phyloP scores from a whole-genome alignment of 305 asterid genomes.

The Rubia tinctorum region DNA sequence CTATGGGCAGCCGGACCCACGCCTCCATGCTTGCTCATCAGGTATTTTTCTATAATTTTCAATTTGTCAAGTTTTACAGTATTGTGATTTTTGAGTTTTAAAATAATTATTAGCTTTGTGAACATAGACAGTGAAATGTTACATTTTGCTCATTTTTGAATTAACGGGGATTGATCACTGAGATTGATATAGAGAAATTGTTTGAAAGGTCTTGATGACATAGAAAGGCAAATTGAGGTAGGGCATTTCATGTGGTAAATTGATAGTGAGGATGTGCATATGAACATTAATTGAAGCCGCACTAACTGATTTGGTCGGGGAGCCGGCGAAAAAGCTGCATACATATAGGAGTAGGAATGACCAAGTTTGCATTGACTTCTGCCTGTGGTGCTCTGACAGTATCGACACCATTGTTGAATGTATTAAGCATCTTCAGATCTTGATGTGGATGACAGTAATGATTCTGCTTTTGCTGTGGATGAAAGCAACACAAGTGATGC shows the following conservation, averaged over 20 bases:
- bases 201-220: constrained; percentile 67
- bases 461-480: constrained; percentile 28
- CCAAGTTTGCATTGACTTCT: constrained; percentile 91
- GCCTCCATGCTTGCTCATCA: constrained; percentile 92
- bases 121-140: too few species aligned
- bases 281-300: constrained; percentile 98
- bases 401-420: constrained; percentile 51
- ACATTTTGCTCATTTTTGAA: not conserved
- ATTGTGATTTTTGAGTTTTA: not conserved
- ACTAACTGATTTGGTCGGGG: constrained; percentile 91
- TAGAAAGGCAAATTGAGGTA: constrained; percentile 66
- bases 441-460: too few species aligned
- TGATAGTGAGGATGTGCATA: constrained; percentile 97
- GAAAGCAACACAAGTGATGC: constrained; percentile 37
- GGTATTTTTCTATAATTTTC: constrained; percentile 43
- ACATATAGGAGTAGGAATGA: constrained; percentile 94
- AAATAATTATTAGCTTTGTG: constrained; percentile 9
- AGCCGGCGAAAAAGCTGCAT: constrained; percentile 97
- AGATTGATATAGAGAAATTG: constrained; percentile 61
- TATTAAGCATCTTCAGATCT: constrained; percentile 58
- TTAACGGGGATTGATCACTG: constrained; percentile 75
- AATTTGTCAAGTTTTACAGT: not conserved
- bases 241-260: constrained; percentile 85
- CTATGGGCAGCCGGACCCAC: constrained; percentile 91
- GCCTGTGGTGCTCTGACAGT: constrained; percentile 93